phyloP scores from a whole-genome alignment of 805 yeast genomes.

The Brettanomyces bruxellensis region DNA sequence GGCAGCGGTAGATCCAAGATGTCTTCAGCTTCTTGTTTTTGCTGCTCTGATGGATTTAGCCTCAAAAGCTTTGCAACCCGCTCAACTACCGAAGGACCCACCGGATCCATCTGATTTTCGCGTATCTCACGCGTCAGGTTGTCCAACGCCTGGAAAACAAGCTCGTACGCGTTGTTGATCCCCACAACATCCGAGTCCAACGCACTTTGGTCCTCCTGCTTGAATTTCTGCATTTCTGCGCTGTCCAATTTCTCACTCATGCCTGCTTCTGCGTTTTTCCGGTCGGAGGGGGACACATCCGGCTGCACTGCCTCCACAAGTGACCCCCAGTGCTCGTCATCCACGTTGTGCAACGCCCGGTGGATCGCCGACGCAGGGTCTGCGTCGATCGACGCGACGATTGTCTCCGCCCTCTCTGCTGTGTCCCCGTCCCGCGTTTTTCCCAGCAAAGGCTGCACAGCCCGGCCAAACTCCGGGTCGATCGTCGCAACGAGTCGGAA shows the following conservation, averaged over 20 bases:
- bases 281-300: neutral
- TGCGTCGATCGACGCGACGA: conserved; percentile 13
- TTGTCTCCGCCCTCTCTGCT: conserved; percentile 8
- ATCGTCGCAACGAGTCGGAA: conserved; percentile 13
- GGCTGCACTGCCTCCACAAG: conserved; percentile 7
- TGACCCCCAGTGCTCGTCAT: conserved; percentile 15
- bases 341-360: conserved; percentile 15
- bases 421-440: neutral
- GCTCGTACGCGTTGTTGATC: conserved; percentile 22
- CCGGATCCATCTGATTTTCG: conserved; percentile 14
- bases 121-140: conserved; percentile 22
- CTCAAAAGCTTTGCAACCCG: conserved; percentile 16
- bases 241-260: too few species aligned
- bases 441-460: conserved; percentile 5
- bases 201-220: conserved; percentile 16
- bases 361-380: conserved; percentile 12
- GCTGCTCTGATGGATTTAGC: conserved; percentile 58
- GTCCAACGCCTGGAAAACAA: conserved; percentile 18
- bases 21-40: conserved; percentile 44
- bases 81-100: conserved; percentile 8
- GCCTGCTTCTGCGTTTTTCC: too few species aligned
- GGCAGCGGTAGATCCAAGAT: conserved; percentile 52
- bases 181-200: conserved; percentile 13
- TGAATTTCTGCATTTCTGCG: conserved; percentile 4
- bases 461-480: conserved; percentile 15